Percentiles rank a stretch among this genome's conserved stretches.
Evolutionary conservation across 108 stramenopile species (phyloP).

Genomic region (Licmophora abbreviata): DNA sequence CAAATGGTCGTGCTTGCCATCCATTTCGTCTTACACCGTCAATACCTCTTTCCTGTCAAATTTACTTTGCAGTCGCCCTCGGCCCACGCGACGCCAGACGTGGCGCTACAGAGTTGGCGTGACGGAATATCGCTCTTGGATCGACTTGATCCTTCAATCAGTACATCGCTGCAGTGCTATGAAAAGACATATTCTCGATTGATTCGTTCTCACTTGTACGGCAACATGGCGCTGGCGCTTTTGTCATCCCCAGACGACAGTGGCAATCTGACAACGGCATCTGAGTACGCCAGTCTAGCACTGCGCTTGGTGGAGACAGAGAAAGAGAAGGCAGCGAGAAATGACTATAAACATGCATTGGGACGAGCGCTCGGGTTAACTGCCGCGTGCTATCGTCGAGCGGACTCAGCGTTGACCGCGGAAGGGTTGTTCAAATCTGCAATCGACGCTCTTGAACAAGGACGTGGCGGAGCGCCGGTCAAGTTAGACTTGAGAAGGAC

Average conservation of each 20-base stretch:
- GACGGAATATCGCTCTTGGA: neutral
- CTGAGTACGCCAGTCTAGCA: constrained; percentile 57
- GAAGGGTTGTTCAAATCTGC: constrained; percentile 82
- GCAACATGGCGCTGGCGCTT: constrained; percentile 27
- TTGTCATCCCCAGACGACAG: constrained; percentile 6
- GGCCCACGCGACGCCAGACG: too few relatives aligned
- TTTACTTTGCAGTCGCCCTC: too few relatives aligned
- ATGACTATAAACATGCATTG: constrained; percentile 5
- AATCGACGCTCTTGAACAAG: constrained; percentile 38
- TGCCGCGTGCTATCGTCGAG: constrained; percentile 59
- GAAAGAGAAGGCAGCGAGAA: constrained; percentile 3
- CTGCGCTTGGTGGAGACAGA: constrained; percentile 11
- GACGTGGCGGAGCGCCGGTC: constrained; percentile 48
- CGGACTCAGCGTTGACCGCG: constrained; percentile 70
- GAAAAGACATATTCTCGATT: neutral
- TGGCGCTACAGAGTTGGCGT: neutral
- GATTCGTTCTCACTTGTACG: constrained; percentile 20
- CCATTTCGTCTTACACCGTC: too few relatives aligned
- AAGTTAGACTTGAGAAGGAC: too few relatives aligned
- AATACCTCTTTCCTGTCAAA: too few relatives aligned
- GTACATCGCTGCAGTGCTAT: neutral
- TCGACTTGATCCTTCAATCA: neutral
- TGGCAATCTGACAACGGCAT: constrained; percentile 34
- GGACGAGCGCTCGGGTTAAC: constrained; percentile 30
- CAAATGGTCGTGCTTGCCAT: too few relatives aligned